A percentile compares a stretch with the other conserved stretches of the same genome.
phyloP scores from a whole-genome alignment of 345 rosid genomes.

The Toxicodendron radicans region DNA sequence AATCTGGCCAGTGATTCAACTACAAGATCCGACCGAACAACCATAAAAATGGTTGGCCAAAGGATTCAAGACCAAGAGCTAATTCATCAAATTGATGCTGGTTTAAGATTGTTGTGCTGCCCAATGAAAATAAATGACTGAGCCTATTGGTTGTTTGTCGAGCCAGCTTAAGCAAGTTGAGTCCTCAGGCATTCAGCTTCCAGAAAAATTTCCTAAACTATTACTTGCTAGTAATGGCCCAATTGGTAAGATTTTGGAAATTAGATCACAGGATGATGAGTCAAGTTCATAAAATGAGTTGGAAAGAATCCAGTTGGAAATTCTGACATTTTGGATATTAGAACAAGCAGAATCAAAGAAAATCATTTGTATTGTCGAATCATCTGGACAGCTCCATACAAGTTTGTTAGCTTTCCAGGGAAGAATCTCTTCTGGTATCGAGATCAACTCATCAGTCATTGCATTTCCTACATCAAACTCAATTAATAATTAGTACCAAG shows the following conservation, averaged over 20 bases:
- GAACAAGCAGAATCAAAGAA: not conserved
- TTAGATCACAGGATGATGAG: slow-evolving; percentile 7
- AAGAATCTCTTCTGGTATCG: slow-evolving; percentile 19
- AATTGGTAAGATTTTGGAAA: slow-evolving; percentile 25
- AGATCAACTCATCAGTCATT: slow-evolving; percentile 12
- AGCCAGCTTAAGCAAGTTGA: slow-evolving; percentile 42
- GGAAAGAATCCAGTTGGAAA: slow-evolving; percentile 20
- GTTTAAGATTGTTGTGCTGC: slow-evolving; percentile 27
- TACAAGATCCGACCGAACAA: slow-evolving; percentile 21
- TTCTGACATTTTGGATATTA: not conserved
- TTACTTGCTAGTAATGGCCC: slow-evolving; percentile 30
- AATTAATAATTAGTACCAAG: not conserved
- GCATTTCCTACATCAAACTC: slow-evolving; percentile 19
- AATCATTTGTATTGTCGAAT: not conserved
- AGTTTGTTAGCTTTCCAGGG: slow-evolving; percentile 20
- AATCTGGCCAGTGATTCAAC: not conserved
- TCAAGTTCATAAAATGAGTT: slow-evolving; percentile 36
- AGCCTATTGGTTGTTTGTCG: slow-evolving; percentile 29
- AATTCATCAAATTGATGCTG: slow-evolving; percentile 38
- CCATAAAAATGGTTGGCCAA: slow-evolving; percentile 35
- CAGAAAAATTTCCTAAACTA: slow-evolving; percentile 1
- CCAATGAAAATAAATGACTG: slow-evolving; percentile 54
- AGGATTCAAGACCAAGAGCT: slow-evolving; percentile 32
- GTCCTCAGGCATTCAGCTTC: slow-evolving; percentile 34
- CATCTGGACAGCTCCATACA: slow-evolving; percentile 20